phyloP scores from a whole-genome alignment of 1,139 yeast genomes.

The Debaryomyces sp. region DNA sequence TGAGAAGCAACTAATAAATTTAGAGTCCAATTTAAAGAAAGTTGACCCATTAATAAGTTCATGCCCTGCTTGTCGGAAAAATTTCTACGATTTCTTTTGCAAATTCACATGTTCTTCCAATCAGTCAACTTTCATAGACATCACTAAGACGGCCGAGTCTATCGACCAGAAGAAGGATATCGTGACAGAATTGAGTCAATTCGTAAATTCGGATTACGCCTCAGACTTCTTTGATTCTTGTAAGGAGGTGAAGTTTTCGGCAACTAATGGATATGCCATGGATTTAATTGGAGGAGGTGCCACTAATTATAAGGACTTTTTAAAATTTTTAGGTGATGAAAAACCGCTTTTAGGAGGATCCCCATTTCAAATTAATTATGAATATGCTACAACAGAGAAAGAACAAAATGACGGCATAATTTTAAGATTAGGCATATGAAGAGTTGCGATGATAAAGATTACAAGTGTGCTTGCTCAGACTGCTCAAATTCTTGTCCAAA shows the following conservation, averaged over 20 bases:
- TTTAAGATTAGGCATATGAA: conserved; percentile 37
- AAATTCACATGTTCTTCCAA: conserved; percentile 88
- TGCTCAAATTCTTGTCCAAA: conserved; percentile 80
- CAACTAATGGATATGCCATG: conserved; percentile 96
- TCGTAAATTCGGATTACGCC: conserved; percentile 63
- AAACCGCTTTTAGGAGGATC: conserved; percentile 94
- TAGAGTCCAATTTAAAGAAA: conserved; percentile 59
- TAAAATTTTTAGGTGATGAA: conserved; percentile 90
- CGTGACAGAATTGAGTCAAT: conserved; percentile 73
- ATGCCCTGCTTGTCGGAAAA: conserved; percentile 91
- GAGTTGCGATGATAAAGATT: conserved; percentile 66
- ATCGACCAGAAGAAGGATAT: conserved; percentile 54
- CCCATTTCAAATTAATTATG: conserved; percentile 88
- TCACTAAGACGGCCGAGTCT: conserved; percentile 58
- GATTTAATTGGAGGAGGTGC: conserved; percentile 98
- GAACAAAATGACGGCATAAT: conserved; percentile 22
- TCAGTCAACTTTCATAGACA: conserved; percentile 74
- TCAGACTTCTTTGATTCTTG: conserved; percentile 76
- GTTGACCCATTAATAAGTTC: conserved; percentile 84
- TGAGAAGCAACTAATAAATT: conserved; percentile 32
- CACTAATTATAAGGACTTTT: conserved; percentile 63
- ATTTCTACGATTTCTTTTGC: conserved; percentile 85
- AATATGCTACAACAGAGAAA: conserved; percentile 41
- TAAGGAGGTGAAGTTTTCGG: conserved; percentile 85
- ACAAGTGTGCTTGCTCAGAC: conserved; percentile 88